Evolutionary conservation across 495 filamentous ascomycete genomes (phyloP), one percentile per base, ranked within the genome.

Genomic region (Hyaloscypha variabilis): DNA sequence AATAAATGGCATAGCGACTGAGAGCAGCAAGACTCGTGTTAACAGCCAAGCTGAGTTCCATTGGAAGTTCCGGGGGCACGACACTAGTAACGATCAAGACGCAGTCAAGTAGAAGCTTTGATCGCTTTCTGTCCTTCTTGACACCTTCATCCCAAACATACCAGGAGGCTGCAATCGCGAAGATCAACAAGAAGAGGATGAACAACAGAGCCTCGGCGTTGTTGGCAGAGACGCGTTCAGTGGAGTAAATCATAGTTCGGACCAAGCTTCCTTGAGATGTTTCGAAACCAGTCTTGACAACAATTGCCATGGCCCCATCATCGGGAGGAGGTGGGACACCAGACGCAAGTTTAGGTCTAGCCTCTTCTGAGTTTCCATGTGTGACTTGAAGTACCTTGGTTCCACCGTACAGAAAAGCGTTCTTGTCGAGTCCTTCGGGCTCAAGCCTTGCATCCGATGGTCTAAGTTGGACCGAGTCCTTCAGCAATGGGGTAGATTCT

Each of bases 231-330:
- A 99, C 95, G 72, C 94, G 92, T 76, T 99, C 95, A 6, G 95
- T 99, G 3, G 96, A 97, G 79, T 97, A 99, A 69, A 99, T 98
- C 95, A 99, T 99, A 55, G 95, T 99, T 34, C 95, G 92, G 51
- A 99, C 95, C 63, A 99, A 83, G 74, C 91, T 97, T 67, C 95
- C 95, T 77, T 99, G 95, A 64, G 93, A 97, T 8, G 95, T 99
- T 79, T 99, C 95, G 69, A 99, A 99, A 5, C 95, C 95, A 52
- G 96, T 99, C 84, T 97, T 97, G 66, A 93, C 91, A 54, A 98
- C 91, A 65, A 98, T 85, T 65, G 94, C 95, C 82, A 98, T 86
- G 11, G 92, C 95, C 53, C 95, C 95, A 70, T 94, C 92, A 77
- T 99, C 95, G 0, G 95, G 95, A 21, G 91, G 82, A 28, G 82